Base-by-base conservation (phyloP, 768 basidiomycete genomes). In the Boletales sp. region DNA sequence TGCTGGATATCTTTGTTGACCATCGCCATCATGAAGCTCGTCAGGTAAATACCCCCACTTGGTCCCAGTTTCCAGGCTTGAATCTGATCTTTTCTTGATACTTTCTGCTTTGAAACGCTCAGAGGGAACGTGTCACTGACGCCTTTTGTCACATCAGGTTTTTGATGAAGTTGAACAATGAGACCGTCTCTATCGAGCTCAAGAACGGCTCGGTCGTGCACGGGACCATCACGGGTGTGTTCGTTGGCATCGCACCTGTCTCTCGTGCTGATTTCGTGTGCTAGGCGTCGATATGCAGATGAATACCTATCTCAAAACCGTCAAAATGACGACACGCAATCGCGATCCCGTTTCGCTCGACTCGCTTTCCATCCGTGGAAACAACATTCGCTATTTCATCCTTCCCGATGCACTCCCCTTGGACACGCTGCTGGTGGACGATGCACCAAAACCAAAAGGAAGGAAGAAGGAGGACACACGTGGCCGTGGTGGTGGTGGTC, bases 131-230 rank as follows among this genome's bases (percentile, higher is more conserved):
- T 32, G 49, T 48, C 38, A 39, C 60, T 65, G 64, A 64, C 50
- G 30, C 39, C 36, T 21, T 34, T 49, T 52, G 61, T 55, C 33
- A 18, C 33, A 49, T 30, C 65, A 95, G 92, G 70, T 97, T 95
- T 75, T 82, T 96, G 78, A 99, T 98, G 95, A 99, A 98, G 80
- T 74, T 99, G 74, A 95, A 96, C 80, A 97, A 97, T 69, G 95
- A 99, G 79, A 94, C 95, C 56, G 94, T 97, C 60, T 92, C 94
- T 55, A 82, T 98, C 69, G 94, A 99, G 76, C 80, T 99, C 59
- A 99, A 99, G 74, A 97, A 99, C 62, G 96, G 96, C 28, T 91
- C 92, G 0, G 74, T 93, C 45, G 86, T 99, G 14, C 89, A 95
- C 63, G 95, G 95, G 11, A 99, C 95, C 19, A 96, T 98, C 70